Evolutionary conservation across 2,329 filamentous ascomycete genomes (phyloP), one percentile per base, ranked within the genome.

Genomic region (Botrytis fragariae): DNA sequence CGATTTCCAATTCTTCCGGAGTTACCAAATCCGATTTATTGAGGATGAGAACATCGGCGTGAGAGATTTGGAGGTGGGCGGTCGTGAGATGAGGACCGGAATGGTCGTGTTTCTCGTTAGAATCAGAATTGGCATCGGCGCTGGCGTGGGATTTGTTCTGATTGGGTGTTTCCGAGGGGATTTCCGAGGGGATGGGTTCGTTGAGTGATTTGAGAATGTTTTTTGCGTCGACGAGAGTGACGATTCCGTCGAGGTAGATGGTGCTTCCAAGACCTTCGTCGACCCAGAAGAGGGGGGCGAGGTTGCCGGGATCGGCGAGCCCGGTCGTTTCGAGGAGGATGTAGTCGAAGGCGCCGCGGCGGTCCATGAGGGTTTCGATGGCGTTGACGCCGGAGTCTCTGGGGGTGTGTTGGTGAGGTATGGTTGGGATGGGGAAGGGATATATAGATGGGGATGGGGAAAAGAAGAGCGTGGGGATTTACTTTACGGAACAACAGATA

Each of bases 401-500:
- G 25, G 14, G 69, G 77, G 57, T 77, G 74, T 57, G 44, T 35
- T 45, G 48, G 70, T 35, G 25, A n/a, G 62, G 16, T n/a, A n/a
- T 18, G 37, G 20, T 37, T n/a, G 32, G 25, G 1, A 18, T 29
- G 9, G 57, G 10, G 22, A 37, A 32, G 16, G 10, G 4, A 32
- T n/a, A n/a, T n/a, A n/a, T n/a, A n/a, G n/a, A 20, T 37, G 6
- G 54, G 32, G 18, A 35, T 35, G 39, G 22, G 25, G 12, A 25
- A 39, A 12, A 4, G 25, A 29, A 67, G 14, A 14, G 8, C 14
- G 10, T 39, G 71, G 18, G 35, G 10, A 77, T 81, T 73, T 86
- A 95, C 90, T 98, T 99, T 79, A 98, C 95, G 4, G 94, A 97
- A 84, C 96, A 99, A 84, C 96, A 99, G 77, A 99, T 94, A 82